Evolutionary conservation across 441 rosid species (phyloP), one percentile per base, ranked within the genome.

Genomic region (Populus trichocarpa): DNA sequence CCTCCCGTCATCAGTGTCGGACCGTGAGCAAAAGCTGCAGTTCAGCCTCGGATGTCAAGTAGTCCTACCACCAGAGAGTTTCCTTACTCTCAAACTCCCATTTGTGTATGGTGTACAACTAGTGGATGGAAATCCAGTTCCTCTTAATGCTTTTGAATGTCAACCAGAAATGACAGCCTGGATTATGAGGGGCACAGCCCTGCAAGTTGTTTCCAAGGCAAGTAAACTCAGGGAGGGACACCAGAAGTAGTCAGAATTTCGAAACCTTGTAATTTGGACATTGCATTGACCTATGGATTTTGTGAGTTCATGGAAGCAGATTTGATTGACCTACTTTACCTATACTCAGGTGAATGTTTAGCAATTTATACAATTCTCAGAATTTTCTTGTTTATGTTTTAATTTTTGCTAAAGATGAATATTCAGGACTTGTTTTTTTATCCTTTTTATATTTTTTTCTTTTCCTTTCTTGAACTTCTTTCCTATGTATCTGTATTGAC

Each of bases 81-180:
- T 93, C 81, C 87, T 93, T 25, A 74, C 87, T 9, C 91, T 93
- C 64, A 87, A 89, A 84, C 87, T 93, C 72, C 98, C 98, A 72
- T 93, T 89, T 85, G 84, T 93, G 8, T 93, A 90, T 80, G 97
- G 98, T 77, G 86, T 87, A 67, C 91, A 84, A 75, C 86, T 89
- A 72, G 90, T 85, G 74, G 90, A 89, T 81, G 83, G 87, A 78
- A 81, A 76, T 53, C 77, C 85, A 33, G 84, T 78, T 87, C 88
- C 98, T 73, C 87, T 93, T 30, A 85, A 81, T 70, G 89, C 93
- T 57, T 86, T 87, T 13, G 90, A 87, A 74, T 84, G 85, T 86
- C 91, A 88, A 74, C 97, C 97, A n/a, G 97, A 92, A 86, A 82
- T 69, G 79, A 93, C 95, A 73, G 97, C 95, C 74, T 92, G 97